Evolutionary conservation across 1,139 yeast genomes (phyloP).

Genomic region (Candida buenavistaensis): DNA sequence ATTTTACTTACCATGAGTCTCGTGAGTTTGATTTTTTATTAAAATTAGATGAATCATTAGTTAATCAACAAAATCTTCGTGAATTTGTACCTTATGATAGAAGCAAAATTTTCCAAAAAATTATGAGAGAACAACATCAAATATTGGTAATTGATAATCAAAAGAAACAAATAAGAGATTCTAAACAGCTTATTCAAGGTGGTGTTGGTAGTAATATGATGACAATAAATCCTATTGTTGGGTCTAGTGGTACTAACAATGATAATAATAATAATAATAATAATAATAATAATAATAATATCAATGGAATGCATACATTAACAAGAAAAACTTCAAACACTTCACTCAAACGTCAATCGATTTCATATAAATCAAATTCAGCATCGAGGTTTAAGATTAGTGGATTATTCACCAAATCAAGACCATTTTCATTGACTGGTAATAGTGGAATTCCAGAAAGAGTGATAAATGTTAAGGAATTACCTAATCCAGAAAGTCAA

Average conservation of each 20-base stretch:
- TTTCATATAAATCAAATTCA: slow-evolving; percentile 39
- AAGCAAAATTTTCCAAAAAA: slow-evolving; percentile 29
- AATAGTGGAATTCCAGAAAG: slow-evolving; percentile 45
- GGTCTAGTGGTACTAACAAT: background rate
- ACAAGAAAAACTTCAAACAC: slow-evolving; percentile 34
- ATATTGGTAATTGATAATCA: slow-evolving; percentile 35
- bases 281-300: slow-evolving; percentile 2
- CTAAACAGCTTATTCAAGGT: slow-evolving; percentile 3
- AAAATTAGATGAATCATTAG: slow-evolving; percentile 40
- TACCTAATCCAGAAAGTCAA: slow-evolving; percentile 54
- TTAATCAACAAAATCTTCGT: slow-evolving; percentile 20
- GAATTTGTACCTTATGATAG: slow-evolving; percentile 30
- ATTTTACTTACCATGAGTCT: slow-evolving; percentile 33
- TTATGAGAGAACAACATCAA: slow-evolving; percentile 36
- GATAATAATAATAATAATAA: background rate
- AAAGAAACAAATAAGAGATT: slow-evolving; percentile 30
- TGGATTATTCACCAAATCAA: slow-evolving; percentile 41
- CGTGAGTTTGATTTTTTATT: slow-evolving; percentile 48
- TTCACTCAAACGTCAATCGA: slow-evolving; percentile 41
- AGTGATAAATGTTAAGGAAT: slow-evolving; percentile 50
- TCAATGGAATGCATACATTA: slow-evolving; percentile 16
- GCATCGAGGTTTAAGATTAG: slow-evolving; percentile 46
- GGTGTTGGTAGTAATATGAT: slow-evolving; percentile 1
- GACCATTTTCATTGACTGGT: slow-evolving; percentile 33
- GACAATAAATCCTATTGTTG: background rate